Evolutionary conservation across 2,329 filamentous ascomycete species (phyloP), one percentile per base, ranked within the genome.

Genomic region (Neophaeococcomyces mojaviensis): DNA sequence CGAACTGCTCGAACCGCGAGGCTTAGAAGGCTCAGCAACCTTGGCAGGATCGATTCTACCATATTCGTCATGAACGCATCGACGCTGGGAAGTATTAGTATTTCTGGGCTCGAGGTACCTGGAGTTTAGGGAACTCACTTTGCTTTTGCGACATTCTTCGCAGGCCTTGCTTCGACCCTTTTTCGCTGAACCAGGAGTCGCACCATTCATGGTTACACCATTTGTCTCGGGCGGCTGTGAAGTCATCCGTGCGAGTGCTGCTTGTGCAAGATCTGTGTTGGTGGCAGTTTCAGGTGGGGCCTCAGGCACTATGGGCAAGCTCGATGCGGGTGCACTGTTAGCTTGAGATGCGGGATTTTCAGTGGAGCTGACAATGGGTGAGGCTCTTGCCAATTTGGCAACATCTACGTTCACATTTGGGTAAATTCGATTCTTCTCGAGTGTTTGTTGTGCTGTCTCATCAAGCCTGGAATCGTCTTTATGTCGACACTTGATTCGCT

Each of bases 81-180:
- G 77, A 48, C 79, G 77, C 78, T 82, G 52, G 31, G 41, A 46
- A 16, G 20, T 18, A 35, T 58, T 49, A 58, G 55, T 28, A 10
- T 61, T 55, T 52, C 32, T 18, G 34, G 34, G 41, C 18, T 30
- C 43, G 36, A 46, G 15, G 20, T 1, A 19, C n/a, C 18, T 19
- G 13, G 12, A 34, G 19, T 5, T 41, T 28, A 3, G 19, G 12
- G 12, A 33, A 63, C 73, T 62, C 59, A 81, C 79, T 71, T 82
- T 82, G 70, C 78, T 81, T 60, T 80, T 82, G 37, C 79, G 74
- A 62, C 79, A 83, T 55, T 82, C 78, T 48, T 78, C 72, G 59
- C 79, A 83, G 35, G 79, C 79, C 61, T 81, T 82, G 56, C 72
- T 80, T 55, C 79, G 64, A 49, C 77, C 72, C 59, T 78, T 77